Evolutionary conservation across 768 basidiomycete genomes (phyloP), one percentile per base, ranked within the genome.

Genomic region (Termitomyces heimii): DNA sequence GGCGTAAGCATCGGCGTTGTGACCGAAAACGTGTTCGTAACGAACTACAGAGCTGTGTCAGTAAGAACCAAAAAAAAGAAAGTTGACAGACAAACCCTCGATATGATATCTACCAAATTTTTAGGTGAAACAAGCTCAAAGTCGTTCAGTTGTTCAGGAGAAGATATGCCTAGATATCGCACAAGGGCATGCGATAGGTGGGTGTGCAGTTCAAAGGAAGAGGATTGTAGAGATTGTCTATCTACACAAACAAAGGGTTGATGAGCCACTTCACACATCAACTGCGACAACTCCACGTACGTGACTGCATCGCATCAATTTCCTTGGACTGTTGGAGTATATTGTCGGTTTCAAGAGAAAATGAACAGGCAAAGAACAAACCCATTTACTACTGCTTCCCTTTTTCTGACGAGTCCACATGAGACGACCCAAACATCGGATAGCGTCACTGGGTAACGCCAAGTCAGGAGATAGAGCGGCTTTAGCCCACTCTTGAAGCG

Each of bases 11-110:
- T 80, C 0, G 89, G 84, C 0, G 87, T 82, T 1, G 93, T 87
- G 10, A 97, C 73, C 0, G 94, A 88, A 66, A 98, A 90, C 0
- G 96, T 88, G 68, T 99, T 99, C 7, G 92, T 90, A 10, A 84
- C 82, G 67, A 98, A 94, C 94, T 98, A n/a, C 37, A 60, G 22
- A 28, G 6, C 32, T 48, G 50, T 16, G 37, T 39, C 51, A 35
- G 46, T 22, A 35, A 8, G 37, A 24, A 9, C 28, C 51, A 13
- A 20, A 42, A 47, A 31, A 61, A 18, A 42, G 26, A 35, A 70
- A 2, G 42, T 31, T 49, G 9, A 9, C 22, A 5, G 13, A 42
- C 82, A 39, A 63, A 91, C 91, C 54, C 82, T 76, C n/a, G 92
- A 92, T 49, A 88, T 81, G 26, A 87, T 65, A 62, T 84, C 82